phyloP scores from a whole-genome alignment of 2,329 filamentous ascomycete species.

The Fusarium piperis region DNA sequence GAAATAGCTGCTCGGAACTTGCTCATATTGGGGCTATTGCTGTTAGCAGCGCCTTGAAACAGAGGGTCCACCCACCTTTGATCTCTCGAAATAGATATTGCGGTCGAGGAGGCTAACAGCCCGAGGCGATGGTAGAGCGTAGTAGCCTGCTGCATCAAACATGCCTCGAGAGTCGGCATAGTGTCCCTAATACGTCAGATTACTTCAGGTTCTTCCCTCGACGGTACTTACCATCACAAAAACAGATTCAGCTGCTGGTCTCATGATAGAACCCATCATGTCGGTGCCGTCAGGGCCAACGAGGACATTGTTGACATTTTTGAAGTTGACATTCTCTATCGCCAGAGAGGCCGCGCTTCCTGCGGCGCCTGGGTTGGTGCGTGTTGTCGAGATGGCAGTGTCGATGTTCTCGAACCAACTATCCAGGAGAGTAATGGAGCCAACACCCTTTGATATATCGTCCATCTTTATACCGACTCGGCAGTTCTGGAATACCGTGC shows the following conservation, averaged over 20 bases:
- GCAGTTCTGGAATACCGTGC: constrained; percentile 70
- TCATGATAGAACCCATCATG: constrained; percentile 19
- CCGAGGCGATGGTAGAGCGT: constrained; percentile 21
- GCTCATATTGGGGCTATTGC: constrained; percentile 73
- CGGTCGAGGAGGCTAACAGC: constrained; percentile 60
- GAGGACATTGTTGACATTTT: constrained; percentile 45
- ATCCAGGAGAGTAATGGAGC: constrained; percentile 80
- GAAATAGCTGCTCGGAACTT: constrained; percentile 67
- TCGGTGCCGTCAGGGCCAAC: constrained; percentile 31
- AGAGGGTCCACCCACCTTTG: constrained; percentile 56
- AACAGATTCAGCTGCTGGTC: constrained; percentile 15
- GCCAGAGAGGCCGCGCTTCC: constrained; percentile 55
- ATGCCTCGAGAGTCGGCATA: constrained; percentile 34
- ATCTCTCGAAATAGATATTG: constrained; percentile 72
- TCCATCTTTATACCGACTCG: constrained; percentile 74
- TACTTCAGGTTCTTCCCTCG: not conserved
- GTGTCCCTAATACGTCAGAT: constrained; percentile 39
- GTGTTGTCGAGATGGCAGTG: constrained; percentile 73
- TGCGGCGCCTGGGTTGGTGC: constrained; percentile 44
- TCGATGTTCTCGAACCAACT: constrained; percentile 74
- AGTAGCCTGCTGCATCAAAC: constrained; percentile 37
- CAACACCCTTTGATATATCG: constrained; percentile 64
- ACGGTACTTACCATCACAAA: constrained; percentile 40
- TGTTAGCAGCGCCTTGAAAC: not conserved
- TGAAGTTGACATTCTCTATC: constrained; percentile 59